Percentiles rank a stretch among this genome's conserved stretches.
Evolutionary conservation across 805 yeast species (phyloP).

Genomic region (Lipomyces spencermartinsiae): DNA sequence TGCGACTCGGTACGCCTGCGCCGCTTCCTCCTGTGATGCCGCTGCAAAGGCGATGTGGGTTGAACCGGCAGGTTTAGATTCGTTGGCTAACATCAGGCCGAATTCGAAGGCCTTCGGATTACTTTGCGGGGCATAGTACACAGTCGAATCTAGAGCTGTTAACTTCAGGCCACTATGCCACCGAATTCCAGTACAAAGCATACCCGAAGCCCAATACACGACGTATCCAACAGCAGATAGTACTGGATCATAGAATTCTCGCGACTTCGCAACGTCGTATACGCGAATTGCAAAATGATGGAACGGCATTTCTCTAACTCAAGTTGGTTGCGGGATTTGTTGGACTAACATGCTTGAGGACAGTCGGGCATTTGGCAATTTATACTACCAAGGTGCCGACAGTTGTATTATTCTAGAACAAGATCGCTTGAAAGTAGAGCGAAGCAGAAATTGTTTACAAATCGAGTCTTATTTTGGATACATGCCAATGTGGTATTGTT

Average conservation of each 20-base stretch:
- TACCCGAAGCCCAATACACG: constrained; percentile 5
- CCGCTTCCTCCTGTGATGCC: not conserved
- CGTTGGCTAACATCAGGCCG: not conserved
- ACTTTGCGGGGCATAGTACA: not conserved
- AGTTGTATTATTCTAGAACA: too few relatives aligned
- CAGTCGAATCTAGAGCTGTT: not conserved
- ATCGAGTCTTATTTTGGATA: too few relatives aligned
- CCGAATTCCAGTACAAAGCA: too few relatives aligned
- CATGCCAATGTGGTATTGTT: too few relatives aligned
- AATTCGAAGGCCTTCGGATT: not conserved
- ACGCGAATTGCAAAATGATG: not conserved
- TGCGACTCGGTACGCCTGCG: constrained; percentile 1
- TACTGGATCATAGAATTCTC: constrained; percentile 22
- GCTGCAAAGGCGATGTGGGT: constrained; percentile 13
- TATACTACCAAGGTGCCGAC: too few relatives aligned
- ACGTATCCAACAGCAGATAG: constrained; percentile 12
- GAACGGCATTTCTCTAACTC: too few relatives aligned
- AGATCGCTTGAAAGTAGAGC: too few relatives aligned
- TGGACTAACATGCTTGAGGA: too few relatives aligned
- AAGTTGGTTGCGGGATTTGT: too few relatives aligned
- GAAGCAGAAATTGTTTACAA: too few relatives aligned
- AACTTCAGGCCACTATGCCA: too few relatives aligned
- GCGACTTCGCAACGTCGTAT: constrained; percentile 7
- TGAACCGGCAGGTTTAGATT: not conserved
- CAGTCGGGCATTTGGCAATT: too few relatives aligned